Evolutionary conservation across 495 filamentous ascomycete genomes (phyloP).

Genomic region (Hypoxylon fuscum): DNA sequence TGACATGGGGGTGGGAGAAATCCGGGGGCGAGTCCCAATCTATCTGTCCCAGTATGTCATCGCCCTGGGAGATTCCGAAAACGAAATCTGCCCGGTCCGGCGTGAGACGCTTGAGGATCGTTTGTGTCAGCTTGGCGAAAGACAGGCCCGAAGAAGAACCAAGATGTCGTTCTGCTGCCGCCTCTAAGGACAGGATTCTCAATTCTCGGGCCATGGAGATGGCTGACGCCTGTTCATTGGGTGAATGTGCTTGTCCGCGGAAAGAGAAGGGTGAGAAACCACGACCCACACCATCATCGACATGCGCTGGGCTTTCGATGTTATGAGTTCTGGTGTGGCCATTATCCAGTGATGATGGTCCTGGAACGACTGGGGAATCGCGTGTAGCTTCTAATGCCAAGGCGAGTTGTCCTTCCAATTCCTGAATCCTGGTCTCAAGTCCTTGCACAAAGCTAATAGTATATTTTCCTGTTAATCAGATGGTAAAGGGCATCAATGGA

Average conservation of each 20-base stretch:
- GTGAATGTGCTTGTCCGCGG: conserved; percentile 20
- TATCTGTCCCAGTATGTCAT: conserved; percentile 18
- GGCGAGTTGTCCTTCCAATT: conserved; percentile 41
- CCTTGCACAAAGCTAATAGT: conserved; percentile 52
- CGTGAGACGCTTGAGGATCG: conserved; percentile 55
- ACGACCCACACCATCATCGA: background rate
- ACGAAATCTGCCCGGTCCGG: conserved; percentile 56
- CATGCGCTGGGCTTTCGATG: background rate
- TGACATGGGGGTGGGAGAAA: conserved; percentile 30
- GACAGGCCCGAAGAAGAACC: conserved; percentile 51
- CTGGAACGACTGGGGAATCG: conserved; percentile 2
- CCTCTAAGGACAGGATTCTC: conserved; percentile 49
- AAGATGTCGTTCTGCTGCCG: conserved; percentile 51
- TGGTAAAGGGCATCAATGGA: too few species aligned
- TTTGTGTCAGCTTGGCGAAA: conserved; percentile 52
- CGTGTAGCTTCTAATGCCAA: conserved; percentile 2
- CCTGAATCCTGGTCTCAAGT: conserved; percentile 43
- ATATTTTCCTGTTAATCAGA: conserved; percentile 2
- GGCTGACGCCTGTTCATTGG: conserved; percentile 26
- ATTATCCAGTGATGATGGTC: conserved; percentile 2
- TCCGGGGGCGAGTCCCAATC: conserved; percentile 23
- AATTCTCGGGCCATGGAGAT: conserved; percentile 46
- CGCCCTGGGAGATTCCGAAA: conserved; percentile 41
- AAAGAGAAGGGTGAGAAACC: conserved; percentile 1
- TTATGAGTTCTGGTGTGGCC: background rate